Evolutionary conservation across 2,329 filamentous ascomycete species (phyloP).

Genomic region (Colletotrichum sp.): DNA sequence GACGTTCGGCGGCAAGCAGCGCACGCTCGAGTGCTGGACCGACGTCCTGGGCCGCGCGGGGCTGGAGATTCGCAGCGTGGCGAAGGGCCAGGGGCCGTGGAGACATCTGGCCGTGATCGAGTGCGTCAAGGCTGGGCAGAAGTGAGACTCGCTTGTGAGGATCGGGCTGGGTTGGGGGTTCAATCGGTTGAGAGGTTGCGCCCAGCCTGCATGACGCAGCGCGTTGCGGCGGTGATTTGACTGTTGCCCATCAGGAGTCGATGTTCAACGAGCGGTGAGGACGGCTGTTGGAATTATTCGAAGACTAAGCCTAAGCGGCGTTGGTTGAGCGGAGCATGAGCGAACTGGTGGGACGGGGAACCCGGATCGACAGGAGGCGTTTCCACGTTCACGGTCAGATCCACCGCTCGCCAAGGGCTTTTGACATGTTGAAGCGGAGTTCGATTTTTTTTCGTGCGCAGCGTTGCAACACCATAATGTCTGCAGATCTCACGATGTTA

Average conservation of each 20-base stretch:
- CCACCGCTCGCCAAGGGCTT: neutral
- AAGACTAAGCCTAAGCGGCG: neutral
- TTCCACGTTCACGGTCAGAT: neutral
- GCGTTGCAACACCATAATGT: neutral
- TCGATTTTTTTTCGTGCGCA: neutral
- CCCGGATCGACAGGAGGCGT: neutral
- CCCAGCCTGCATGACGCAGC: neutral
- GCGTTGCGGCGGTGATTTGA: neutral
- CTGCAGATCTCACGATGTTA: neutral
- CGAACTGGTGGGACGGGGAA: neutral
- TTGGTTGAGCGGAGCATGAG: neutral
- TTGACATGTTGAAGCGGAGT: neutral
- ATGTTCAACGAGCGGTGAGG: neutral
- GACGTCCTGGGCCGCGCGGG: constrained; percentile 28
- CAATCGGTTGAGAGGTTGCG: neutral
- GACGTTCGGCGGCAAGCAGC: constrained; percentile 36
- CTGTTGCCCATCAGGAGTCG: neutral
- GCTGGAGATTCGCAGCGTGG: constrained; percentile 29
- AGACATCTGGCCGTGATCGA: constrained; percentile 24
- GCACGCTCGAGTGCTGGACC: constrained; percentile 30
- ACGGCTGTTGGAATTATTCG: neutral
- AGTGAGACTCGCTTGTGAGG: neutral
- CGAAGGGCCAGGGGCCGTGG: constrained; percentile 17
- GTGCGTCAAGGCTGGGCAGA: constrained; percentile 15
- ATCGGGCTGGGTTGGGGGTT: neutral